Conservation (phyloP, 176 grass and related monocot species). For the Thinopyrum elongatum region DNA sequence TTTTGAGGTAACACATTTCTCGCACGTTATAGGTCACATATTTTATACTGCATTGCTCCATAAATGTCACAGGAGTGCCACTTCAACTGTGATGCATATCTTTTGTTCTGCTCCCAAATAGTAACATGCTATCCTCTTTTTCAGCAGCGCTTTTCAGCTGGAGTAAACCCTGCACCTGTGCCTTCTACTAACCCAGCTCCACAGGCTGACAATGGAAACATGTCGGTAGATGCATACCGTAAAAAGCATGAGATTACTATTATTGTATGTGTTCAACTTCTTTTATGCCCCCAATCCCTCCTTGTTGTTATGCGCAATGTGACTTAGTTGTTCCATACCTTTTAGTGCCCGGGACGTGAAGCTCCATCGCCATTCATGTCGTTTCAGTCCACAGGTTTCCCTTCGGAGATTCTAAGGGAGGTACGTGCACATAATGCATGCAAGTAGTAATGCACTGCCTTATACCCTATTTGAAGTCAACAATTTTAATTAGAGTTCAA, state of each 20-base stretch:
- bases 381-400: conserved; percentile 74
- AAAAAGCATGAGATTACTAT: conserved; percentile 81
- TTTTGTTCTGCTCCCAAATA: background rate
- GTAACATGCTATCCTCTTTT: conserved; percentile 26
- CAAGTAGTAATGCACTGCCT: background rate
- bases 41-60: background rate
- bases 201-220: conserved; percentile 38
- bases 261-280: conserved; percentile 41
- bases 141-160: conserved; percentile 32
- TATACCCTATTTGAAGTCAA: conserved; percentile 26
- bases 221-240: conserved; percentile 67
- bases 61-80: background rate
- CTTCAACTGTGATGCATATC: background rate
- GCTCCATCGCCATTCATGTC: conserved; percentile 62
- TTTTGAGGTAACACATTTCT: background rate
- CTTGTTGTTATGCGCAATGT: background rate
- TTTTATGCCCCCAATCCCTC: background rate
- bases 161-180: background rate
- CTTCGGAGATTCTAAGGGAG: conserved; percentile 73
- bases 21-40: background rate
- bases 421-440: conserved; percentile 29
- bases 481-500: conserved; percentile 30
- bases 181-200: background rate
- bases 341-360: conserved; percentile 56
- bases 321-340: background rate